Conservation (phyloP, 2,329 filamentous ascomycete genomes). For the Pyrenophora teres region DNA sequence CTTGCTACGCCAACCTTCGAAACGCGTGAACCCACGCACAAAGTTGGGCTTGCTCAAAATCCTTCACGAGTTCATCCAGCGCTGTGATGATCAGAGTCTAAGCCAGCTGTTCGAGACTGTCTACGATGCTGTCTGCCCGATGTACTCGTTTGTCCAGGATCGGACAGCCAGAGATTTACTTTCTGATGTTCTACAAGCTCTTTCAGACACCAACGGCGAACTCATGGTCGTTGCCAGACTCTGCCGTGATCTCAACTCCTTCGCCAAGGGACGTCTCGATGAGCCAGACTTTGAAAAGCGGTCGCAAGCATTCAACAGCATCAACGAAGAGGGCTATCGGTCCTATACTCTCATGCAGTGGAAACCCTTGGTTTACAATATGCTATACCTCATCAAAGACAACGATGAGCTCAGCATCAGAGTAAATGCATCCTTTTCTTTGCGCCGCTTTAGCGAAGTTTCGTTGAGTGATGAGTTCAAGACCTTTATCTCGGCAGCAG, state of each 20-base stretch:
- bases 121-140: constrained; percentile 74
- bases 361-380: constrained; percentile 85
- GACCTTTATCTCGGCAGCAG: constrained; percentile 63
- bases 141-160: constrained; percentile 92
- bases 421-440: constrained; percentile 76
- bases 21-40: constrained; percentile 78
- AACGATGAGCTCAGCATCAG: constrained; percentile 88
- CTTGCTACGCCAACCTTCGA: constrained; percentile 81
- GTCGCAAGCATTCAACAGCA: constrained; percentile 72
- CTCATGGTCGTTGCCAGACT: constrained; percentile 69
- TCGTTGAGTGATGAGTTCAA: constrained; percentile 58
- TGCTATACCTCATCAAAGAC: constrained; percentile 83
- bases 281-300: constrained; percentile 88
- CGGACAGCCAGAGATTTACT: constrained; percentile 74
- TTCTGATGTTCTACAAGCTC: constrained; percentile 71
- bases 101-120: constrained; percentile 65
- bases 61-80: constrained; percentile 76
- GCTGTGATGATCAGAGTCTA: constrained; percentile 63
- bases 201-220: constrained; percentile 67
- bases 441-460: constrained; percentile 76
- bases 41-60: constrained; percentile 82
- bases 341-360: constrained; percentile 74
- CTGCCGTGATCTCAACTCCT: constrained; percentile 81
- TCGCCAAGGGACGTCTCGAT: constrained; percentile 71
- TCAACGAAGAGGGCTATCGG: constrained; percentile 66